Percentiles rank a stretch among this genome's conserved stretches.
These are phyloP conservation scores for Akebia trifoliata DNA, from an alignment of 164 flowering plant genomes.

Conservation along the genomic window DNA sequence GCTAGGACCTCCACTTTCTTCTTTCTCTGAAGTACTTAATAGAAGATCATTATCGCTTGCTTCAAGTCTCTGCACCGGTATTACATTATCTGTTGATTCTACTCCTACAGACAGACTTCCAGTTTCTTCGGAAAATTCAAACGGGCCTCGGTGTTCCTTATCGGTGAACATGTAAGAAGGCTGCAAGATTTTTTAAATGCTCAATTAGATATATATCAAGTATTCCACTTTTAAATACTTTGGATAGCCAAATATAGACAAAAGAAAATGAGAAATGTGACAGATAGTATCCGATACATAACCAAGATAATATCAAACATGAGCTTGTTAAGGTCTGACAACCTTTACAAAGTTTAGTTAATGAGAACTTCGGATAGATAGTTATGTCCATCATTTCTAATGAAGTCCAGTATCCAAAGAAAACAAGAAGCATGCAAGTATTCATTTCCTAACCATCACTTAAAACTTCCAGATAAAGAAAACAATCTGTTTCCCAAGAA, in stretches of 20 bases:
- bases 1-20: slow-evolving; percentile 48
- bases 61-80: slow-evolving; percentile 60
- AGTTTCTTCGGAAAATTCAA: slow-evolving; percentile 87
- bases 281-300: too few relatives aligned
- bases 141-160: slow-evolving; percentile 90
- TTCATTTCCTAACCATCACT: too few relatives aligned
- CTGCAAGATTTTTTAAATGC: slow-evolving; percentile 43
- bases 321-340: too few relatives aligned
- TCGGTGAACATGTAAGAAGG: slow-evolving; percentile 98
- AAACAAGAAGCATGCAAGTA: too few relatives aligned
- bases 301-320: too few relatives aligned
- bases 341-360: too few relatives aligned
- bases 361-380: too few relatives aligned
- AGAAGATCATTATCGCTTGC: slow-evolving; percentile 92
- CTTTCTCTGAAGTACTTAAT: slow-evolving; percentile 70
- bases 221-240: slow-evolving; percentile 1
- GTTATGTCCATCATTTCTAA: too few relatives aligned
- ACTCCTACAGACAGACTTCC: slow-evolving; percentile 67
- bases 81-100: slow-evolving; percentile 45
- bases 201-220: slow-evolving; percentile 4
- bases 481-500: too few relatives aligned
- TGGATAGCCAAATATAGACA: neutral
- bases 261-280: neutral
- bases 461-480: too few relatives aligned
- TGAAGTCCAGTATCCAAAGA: too few relatives aligned